Conservation (phyloP, 257 asterid genomes). For the Nicotiana paniculata region DNA sequence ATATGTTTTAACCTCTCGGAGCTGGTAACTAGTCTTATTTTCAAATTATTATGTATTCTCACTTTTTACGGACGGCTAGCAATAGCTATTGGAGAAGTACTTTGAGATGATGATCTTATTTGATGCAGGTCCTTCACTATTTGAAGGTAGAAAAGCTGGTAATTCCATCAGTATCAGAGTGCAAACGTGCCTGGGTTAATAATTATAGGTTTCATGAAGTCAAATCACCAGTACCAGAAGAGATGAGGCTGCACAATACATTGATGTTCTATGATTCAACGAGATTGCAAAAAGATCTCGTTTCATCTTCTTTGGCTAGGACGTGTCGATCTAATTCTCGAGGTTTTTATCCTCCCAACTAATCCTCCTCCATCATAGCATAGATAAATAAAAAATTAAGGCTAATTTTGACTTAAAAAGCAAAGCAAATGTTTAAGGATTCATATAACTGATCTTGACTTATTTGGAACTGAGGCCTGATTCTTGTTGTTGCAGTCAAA, state of each 20-base stretch:
- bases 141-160: conserved; percentile 42
- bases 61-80: not conserved
- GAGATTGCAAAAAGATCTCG: conserved; percentile 37
- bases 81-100: not conserved
- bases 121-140: conserved; percentile 34
- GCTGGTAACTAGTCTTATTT: not conserved
- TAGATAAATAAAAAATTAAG: not conserved
- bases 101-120: not conserved
- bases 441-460: not conserved
- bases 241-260: conserved; percentile 31
- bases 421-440: not conserved
- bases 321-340: not conserved
- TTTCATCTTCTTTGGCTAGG: conserved; percentile 14
- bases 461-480: not conserved
- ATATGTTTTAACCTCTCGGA: not conserved
- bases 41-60: not conserved
- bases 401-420: not conserved
- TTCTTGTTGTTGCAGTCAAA: not conserved
- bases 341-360: not conserved
- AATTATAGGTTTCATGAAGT: conserved; percentile 25
- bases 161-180: conserved; percentile 36
- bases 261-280: conserved; percentile 42
- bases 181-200: conserved; percentile 25
- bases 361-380: not conserved
- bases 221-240: conserved; percentile 17